Conservation (phyloP, 1,284 basidiomycete genomes). For the Heliocybe sulcata region DNA sequence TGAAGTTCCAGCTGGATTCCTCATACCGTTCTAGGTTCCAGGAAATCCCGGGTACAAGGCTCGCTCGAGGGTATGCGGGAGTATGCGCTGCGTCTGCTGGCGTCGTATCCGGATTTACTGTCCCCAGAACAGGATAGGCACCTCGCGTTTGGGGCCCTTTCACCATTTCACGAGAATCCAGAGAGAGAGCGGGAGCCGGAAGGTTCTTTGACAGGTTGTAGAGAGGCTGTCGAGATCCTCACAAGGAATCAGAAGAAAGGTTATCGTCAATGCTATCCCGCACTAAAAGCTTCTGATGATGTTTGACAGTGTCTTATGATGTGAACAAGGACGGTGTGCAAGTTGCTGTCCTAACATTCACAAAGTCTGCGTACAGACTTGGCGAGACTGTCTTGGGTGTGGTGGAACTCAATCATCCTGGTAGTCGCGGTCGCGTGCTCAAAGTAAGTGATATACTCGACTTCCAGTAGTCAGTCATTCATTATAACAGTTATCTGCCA, state of each 20-base stretch:
- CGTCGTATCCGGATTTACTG: conserved; percentile 15
- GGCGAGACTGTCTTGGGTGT: conserved; percentile 87
- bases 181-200: conserved; percentile 25
- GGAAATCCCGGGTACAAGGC: conserved; percentile 6
- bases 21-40: conserved; percentile 1
- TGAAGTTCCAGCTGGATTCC: background rate
- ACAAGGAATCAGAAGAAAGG: conserved; percentile 86
- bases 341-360: conserved; percentile 86
- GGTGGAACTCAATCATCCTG: conserved; percentile 74
- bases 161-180: conserved; percentile 4
- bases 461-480: background rate
- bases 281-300: background rate
- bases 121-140: background rate
- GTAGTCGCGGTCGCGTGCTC: conserved; percentile 55
- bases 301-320: conserved; percentile 74
- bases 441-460: conserved; percentile 43
- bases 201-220: conserved; percentile 60
- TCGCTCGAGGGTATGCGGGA: conserved; percentile 24
- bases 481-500: conserved; percentile 61
- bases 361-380: conserved; percentile 82
- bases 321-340: conserved; percentile 85
- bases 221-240: conserved; percentile 87
- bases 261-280: conserved; percentile 23
- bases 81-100: conserved; percentile 35
- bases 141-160: background rate